A percentile compares a stretch with the other conserved stretches of the same genome.
Conservation (phyloP, 495 filamentous ascomycete species). For the Chaetomium fimeti region DNA sequence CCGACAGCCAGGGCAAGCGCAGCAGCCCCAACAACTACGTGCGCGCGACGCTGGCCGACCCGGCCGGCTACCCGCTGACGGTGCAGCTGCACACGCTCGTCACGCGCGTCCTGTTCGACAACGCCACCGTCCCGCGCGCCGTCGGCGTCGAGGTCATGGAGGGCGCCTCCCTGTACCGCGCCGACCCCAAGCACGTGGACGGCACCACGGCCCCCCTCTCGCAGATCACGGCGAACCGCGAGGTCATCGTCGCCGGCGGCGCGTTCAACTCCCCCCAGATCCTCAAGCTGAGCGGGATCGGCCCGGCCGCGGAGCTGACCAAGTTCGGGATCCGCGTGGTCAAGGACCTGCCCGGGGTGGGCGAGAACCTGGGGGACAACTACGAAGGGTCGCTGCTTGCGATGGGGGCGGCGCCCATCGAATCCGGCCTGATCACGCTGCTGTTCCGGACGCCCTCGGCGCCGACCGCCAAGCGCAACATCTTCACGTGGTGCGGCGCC, state of each 20-base stretch:
- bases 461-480: constrained; percentile 44
- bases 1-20: constrained; percentile 42
- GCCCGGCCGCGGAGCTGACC: constrained; percentile 41
- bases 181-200: constrained; percentile 42
- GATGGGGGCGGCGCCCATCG: constrained; percentile 34
- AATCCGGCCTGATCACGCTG: constrained; percentile 37
- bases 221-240: constrained; percentile 43
- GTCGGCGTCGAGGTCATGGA: constrained; percentile 48
- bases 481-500: constrained; percentile 47
- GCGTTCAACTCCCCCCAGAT: constrained; percentile 57
- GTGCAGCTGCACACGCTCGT: constrained; percentile 49
- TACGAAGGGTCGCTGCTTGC: constrained; percentile 45
- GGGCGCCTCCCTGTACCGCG: constrained; percentile 44
- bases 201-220: constrained; percentile 33
- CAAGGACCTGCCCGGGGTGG: constrained; percentile 56
- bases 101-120: constrained; percentile 47
- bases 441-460: constrained; percentile 46
- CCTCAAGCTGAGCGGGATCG: constrained; percentile 53
- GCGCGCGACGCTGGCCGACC: constrained; percentile 46
- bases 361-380: constrained; percentile 60
- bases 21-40: constrained; percentile 46
- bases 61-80: constrained; percentile 46
- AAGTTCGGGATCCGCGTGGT: constrained; percentile 49
- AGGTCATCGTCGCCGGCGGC: constrained; percentile 58
- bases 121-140: constrained; percentile 35